A percentile compares a stretch with the other conserved stretches of the same genome.
phyloP scores from a whole-genome alignment of 140 eudicot genomes.

The Oenanthe javanica region DNA sequence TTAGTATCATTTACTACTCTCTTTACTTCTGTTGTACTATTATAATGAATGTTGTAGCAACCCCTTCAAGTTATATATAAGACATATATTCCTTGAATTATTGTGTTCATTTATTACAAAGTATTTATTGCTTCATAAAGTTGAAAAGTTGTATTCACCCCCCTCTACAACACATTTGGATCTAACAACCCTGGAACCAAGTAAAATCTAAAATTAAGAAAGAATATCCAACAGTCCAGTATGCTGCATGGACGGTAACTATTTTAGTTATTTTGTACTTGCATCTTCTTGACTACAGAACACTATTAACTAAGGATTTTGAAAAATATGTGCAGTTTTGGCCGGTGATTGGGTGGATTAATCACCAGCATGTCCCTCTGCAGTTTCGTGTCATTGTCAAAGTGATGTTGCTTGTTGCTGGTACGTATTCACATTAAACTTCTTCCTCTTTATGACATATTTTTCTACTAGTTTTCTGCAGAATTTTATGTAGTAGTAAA shows the following conservation, averaged over 20 bases:
- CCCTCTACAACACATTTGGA: too few species aligned
- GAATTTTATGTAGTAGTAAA: not conserved
- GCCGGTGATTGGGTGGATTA: conserved; percentile 94
- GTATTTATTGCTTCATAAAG: too few species aligned
- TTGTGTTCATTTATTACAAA: too few species aligned
- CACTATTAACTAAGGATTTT: not conserved
- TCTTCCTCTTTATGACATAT: not conserved
- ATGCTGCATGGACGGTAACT: conserved; percentile 79
- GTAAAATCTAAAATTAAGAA: conserved; percentile 76
- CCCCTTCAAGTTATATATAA: too few species aligned
- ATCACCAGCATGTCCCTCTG: conserved; percentile 79
- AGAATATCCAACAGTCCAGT: conserved; percentile 62
- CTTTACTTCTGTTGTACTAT: too few species aligned
- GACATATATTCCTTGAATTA: too few species aligned
- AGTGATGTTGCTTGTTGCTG: conserved; percentile 81
- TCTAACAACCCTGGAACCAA: too few species aligned
- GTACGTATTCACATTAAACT: conserved; percentile 28
- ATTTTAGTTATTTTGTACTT: not conserved
- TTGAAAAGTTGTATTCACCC: too few species aligned
- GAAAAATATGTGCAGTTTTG: conserved; percentile 52
- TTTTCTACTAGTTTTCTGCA: not conserved
- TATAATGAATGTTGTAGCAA: too few species aligned
- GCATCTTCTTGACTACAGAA: not conserved
- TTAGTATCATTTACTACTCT: too few species aligned
- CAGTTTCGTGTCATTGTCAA: conserved; percentile 89